Base-by-base conservation (phyloP, 495 filamentous ascomycete species). In the Hypoxylon intermedium region DNA sequence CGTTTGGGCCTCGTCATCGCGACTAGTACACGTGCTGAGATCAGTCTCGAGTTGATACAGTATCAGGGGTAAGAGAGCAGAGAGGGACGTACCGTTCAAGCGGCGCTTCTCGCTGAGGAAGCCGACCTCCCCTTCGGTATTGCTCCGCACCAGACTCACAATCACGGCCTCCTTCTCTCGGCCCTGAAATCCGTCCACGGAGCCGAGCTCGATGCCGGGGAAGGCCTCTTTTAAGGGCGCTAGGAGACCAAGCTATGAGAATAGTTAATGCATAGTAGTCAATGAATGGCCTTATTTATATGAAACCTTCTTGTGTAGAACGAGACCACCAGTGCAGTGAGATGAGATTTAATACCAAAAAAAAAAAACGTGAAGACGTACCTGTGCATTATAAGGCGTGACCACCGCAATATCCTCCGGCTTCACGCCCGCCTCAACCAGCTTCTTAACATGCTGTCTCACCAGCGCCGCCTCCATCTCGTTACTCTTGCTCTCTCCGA, bases 151-250 rank as follows among this genome's bases (percentile, higher is more conserved):
- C 18, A 97, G 79, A 70, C 85, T 92, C 13, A 99, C 85, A 26
- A 99, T 84, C 31, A 99, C 88, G 2, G 89, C 94, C 71, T 99
- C 94, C 74, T 99, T 98, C 75, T 99, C 94, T 9, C 94, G 82
- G 31, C 94, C 94, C 71, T 99, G 94, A 71, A 99, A 99, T 5
- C 92, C 93, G 74, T 99, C 94, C 2, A 99, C 91, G 63, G 89
- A 96, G 20, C 94, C 94, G 13, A 98, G 75, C 71, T 99, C 94
- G 11, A 99, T 84, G 2, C 86, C 92, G 0, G 87, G 88, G 60
- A 89, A 96, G 37, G 78, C 77, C 47, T 93, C 89, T 53, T 93
- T 91, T 13, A 98, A 79, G 34, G 85, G 82, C 2, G 91, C 83
- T 46, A 98, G 77, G 0, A 96, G 74, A 1, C 88, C 85, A 6